phyloP scores from a whole-genome alignment of 2,329 filamentous ascomycete genomes.

The Leptographium flavum region DNA sequence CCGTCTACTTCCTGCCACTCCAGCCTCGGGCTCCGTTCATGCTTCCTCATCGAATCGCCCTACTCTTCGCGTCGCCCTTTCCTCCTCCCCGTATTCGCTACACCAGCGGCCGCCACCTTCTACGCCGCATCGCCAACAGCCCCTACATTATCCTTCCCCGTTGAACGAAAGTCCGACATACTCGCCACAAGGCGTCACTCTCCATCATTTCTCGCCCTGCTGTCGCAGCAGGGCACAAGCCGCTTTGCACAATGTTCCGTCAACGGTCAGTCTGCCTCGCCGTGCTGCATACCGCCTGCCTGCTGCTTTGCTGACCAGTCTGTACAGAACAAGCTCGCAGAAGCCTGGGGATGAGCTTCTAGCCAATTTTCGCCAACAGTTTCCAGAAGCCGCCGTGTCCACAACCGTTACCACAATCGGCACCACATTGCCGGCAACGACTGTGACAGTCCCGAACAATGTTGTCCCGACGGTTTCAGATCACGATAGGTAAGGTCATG shows the following conservation, averaged over 20 bases:
- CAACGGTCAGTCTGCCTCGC: constrained; percentile 16
- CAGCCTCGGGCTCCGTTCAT: constrained; percentile 4
- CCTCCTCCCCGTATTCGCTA: constrained; percentile 4
- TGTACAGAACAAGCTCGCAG: constrained; percentile 61
- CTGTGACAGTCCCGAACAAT: constrained; percentile 13
- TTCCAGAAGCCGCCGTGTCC: constrained; percentile 50
- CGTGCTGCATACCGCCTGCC: not conserved
- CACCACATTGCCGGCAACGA: constrained; percentile 15
- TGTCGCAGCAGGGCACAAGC: constrained; percentile 10
- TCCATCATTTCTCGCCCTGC: constrained; percentile 5
- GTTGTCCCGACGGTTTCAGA: constrained; percentile 8
- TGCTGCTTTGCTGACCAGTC: not conserved
- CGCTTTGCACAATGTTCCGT: constrained; percentile 17
- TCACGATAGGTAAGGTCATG: constrained; percentile 18
- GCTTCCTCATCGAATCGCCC: constrained; percentile 1
- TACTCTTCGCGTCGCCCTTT: constrained; percentile 2
- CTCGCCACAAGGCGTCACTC: not conserved
- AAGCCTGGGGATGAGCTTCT: constrained; percentile 80
- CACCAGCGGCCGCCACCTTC: not conserved
- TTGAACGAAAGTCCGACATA: not conserved
- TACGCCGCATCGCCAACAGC: not conserved
- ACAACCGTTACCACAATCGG: constrained; percentile 28
- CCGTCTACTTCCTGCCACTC: not conserved
- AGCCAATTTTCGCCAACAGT: constrained; percentile 69
- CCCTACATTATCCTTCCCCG: not conserved